phyloP scores from a whole-genome alignment of 768 basidiomycete species.

The Brasilioporus rufonigricans region DNA sequence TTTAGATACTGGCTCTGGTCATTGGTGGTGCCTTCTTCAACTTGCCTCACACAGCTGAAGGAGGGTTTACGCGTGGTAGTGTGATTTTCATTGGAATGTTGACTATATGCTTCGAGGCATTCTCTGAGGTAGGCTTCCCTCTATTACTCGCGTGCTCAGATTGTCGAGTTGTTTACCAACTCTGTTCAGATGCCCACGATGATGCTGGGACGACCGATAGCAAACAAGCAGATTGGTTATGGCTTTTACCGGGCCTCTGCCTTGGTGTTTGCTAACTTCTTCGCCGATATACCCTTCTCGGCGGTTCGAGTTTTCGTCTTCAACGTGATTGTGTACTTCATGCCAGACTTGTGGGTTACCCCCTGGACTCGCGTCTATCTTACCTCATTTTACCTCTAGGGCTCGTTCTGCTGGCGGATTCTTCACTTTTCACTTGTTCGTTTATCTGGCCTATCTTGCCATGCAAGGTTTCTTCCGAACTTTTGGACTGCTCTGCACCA shows the following conservation, averaged over 20 bases:
- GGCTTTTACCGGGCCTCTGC: constrained; percentile 68
- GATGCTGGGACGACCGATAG: constrained; percentile 78
- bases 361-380: constrained; percentile 23
- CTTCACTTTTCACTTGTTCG: constrained; percentile 64
- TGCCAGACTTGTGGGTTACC: constrained; percentile 49
- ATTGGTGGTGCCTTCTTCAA: constrained; percentile 75
- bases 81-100: constrained; percentile 73
- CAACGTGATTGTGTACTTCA: constrained; percentile 68
- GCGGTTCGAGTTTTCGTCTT: constrained; percentile 56
- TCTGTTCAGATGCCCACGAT: constrained; percentile 58
- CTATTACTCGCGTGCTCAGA: neutral
- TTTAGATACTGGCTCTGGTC: constrained; percentile 42
- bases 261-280: constrained; percentile 60
- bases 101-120: constrained; percentile 68
- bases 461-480: constrained; percentile 88
- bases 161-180: neutral
- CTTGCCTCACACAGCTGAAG: constrained; percentile 67
- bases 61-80: constrained; percentile 85
- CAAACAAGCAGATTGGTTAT: constrained; percentile 65
- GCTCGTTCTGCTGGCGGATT: constrained; percentile 40
- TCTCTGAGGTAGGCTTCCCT: constrained; percentile 59
- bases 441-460: constrained; percentile 60
- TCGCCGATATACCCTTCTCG: constrained; percentile 71
- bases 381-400: constrained; percentile 13
- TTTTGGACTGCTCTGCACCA: constrained; percentile 55